A percentile compares a stretch with the other conserved stretches of the same genome.
Evolutionary conservation across 2,329 filamentous ascomycete genomes (phyloP).

Genomic region (Trichoderma sp.): DNA sequence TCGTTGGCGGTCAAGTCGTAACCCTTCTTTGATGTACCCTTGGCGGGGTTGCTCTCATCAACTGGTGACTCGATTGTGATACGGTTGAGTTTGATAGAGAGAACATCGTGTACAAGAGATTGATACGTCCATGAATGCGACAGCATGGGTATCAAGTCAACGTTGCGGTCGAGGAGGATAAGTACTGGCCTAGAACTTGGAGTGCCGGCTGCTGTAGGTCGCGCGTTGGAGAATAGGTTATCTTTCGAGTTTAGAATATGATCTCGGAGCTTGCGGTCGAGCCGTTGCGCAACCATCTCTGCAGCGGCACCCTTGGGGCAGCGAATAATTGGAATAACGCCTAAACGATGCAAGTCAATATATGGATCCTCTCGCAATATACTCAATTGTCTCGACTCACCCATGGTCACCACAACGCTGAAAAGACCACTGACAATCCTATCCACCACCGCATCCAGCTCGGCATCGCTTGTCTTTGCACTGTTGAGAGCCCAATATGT

Average conservation of each 20-base stretch:
- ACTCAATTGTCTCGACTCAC: conserved; percentile 46
- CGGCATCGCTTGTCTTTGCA: conserved; percentile 83
- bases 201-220: conserved; percentile 60
- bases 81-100: conserved; percentile 71
- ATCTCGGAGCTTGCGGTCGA: conserved; percentile 93
- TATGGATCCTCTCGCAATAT: neutral
- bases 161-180: conserved; percentile 90
- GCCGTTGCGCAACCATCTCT: conserved; percentile 89
- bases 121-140: conserved; percentile 87
- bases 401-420: conserved; percentile 98
- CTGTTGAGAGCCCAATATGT: conserved; percentile 98
- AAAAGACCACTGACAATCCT: conserved; percentile 95
- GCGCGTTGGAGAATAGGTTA: conserved; percentile 80
- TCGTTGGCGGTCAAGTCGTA: conserved; percentile 90
- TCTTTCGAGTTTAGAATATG: conserved; percentile 98
- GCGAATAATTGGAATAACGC: conserved; percentile 90
- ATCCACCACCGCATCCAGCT: conserved; percentile 84
- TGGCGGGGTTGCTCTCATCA: conserved; percentile 74
- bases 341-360: conserved; percentile 43
- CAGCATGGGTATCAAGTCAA: conserved; percentile 97
- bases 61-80: conserved; percentile 86
- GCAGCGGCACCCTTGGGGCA: conserved; percentile 92
- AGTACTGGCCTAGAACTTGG: conserved; percentile 81
- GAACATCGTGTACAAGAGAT: conserved; percentile 71
- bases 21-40: conserved; percentile 77